phyloP scores from a whole-genome alignment of 768 basidiomycete genomes.

The Peribolospora kevripleyi region DNA sequence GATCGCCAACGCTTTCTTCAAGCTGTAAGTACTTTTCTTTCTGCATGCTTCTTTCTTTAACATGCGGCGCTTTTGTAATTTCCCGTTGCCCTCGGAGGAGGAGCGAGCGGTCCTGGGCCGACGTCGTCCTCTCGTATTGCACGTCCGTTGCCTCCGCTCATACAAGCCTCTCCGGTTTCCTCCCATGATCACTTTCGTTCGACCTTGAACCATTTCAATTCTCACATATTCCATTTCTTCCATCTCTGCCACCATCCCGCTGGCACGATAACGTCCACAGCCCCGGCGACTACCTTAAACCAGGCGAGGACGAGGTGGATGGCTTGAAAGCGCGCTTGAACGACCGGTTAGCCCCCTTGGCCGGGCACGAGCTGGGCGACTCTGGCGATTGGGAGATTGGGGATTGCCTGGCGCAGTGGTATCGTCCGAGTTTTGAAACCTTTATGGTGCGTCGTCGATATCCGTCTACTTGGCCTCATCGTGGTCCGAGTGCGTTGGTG shows the following conservation, averaged over 20 bases:
- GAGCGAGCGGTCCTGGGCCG: too few species aligned
- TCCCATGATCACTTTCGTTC: too few species aligned
- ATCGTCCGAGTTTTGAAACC: constrained; percentile 92
- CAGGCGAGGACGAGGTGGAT: constrained; percentile 75
- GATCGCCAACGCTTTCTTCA: constrained; percentile 97
- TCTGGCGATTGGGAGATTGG: constrained; percentile 90
- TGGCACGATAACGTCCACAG: constrained; percentile 21
- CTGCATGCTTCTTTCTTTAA: neutral
- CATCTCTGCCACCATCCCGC: neutral
- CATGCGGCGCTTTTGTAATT: neutral
- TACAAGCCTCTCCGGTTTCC: too few species aligned
- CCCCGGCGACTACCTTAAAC: constrained; percentile 95
- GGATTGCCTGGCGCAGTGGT: constrained; percentile 95
- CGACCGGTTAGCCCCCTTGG: constrained; percentile 60
- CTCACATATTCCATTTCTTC: neutral
- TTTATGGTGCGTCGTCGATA: constrained; percentile 52
- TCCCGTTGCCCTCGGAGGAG: neutral
- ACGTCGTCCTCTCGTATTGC: too few species aligned
- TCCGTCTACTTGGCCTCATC: too few species aligned
- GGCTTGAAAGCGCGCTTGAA: constrained; percentile 76
- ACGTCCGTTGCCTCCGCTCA: too few species aligned
- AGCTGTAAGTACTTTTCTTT: constrained; percentile 39
- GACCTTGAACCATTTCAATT: too few species aligned
- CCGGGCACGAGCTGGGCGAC: constrained; percentile 28
- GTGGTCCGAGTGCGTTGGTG: too few species aligned